These are phyloP conservation scores for Lithocarpus polystachyus DNA, from an alignment of 306 rosid species.

Conservation along the genomic window DNA sequence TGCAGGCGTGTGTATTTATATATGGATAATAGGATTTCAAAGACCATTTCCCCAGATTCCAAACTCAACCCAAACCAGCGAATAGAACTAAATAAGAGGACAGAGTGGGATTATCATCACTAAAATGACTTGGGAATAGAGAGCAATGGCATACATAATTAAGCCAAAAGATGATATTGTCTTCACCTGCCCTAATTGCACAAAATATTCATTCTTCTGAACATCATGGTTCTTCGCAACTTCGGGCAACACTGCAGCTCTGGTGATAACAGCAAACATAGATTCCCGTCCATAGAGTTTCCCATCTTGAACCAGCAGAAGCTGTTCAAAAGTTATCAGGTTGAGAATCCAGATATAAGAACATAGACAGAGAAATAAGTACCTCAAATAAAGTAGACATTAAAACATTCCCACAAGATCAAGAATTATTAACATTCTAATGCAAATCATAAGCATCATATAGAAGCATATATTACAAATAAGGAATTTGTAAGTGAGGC, in stretches of 20 bases:
- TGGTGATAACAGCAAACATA: constrained; percentile 56
- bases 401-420: not conserved
- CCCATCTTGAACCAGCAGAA: constrained; percentile 86
- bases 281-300: constrained; percentile 83
- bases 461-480: not conserved
- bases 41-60: not conserved
- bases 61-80: not conserved
- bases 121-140: not conserved
- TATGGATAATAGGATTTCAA: not conserved
- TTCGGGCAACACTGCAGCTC: constrained; percentile 82
- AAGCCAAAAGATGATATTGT: constrained; percentile 9
- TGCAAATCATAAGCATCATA: not conserved
- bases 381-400: not conserved
- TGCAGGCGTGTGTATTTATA: not conserved
- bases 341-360: constrained; percentile 29
- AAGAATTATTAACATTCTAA: not conserved
- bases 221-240: constrained; percentile 63
- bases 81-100: not conserved
- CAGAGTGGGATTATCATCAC: not conserved
- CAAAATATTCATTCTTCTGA: constrained; percentile 66
- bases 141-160: not conserved
- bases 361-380: constrained; percentile 11
- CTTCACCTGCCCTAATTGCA: constrained; percentile 86
- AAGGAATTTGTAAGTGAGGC: not conserved
- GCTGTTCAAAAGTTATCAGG: constrained; percentile 55